Evolutionary conservation across 2,329 filamentous ascomycete species (phyloP).

Genomic region (Ophiostoma sp.): DNA sequence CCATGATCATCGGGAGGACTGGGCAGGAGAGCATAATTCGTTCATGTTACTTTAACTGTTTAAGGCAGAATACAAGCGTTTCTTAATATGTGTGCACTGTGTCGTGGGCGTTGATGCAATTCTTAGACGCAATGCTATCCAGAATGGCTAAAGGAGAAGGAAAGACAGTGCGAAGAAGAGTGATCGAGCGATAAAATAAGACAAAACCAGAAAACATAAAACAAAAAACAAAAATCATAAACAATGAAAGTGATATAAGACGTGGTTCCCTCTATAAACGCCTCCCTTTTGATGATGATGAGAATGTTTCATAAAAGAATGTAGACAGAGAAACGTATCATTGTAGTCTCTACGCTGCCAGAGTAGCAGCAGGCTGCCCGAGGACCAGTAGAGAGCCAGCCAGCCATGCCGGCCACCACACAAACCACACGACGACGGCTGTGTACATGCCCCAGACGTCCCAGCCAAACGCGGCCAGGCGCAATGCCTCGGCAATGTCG

Average conservation of each 20-base stretch:
- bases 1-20: too few relatives aligned
- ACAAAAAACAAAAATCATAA: too few relatives aligned
- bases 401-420: constrained; percentile 94
- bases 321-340: too few relatives aligned
- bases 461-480: constrained; percentile 78
- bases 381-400: constrained; percentile 54
- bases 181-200: neutral
- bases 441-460: constrained; percentile 86
- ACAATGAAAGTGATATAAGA: too few relatives aligned
- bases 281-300: too few relatives aligned
- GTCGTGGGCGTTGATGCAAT: neutral
- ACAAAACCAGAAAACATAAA: neutral
- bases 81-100: neutral
- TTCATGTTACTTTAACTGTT: neutral
- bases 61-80: neutral
- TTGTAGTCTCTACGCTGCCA: neutral
- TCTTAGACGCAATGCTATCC: neutral
- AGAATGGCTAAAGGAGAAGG: neutral
- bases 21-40: neutral
- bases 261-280: too few relatives aligned
- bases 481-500: constrained; percentile 54
- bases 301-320: too few relatives aligned
- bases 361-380: constrained; percentile 31
- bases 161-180: neutral
- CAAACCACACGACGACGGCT: constrained; percentile 82